phyloP scores from a whole-genome alignment of 306 rosid species.

The Citrullus amarus region DNA sequence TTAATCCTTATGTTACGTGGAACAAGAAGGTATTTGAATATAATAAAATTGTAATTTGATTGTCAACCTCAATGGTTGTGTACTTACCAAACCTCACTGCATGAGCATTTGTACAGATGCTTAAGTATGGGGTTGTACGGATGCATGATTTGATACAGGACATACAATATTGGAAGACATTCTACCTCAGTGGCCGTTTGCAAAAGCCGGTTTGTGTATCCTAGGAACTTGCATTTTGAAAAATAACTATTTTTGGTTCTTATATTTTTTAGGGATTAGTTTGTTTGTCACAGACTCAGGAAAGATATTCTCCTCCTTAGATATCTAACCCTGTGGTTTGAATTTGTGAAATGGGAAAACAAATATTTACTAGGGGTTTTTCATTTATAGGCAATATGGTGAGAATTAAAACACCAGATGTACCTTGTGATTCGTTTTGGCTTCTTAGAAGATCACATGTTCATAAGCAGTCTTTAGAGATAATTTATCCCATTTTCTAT shows the following conservation, averaged over 20 bases:
- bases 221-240: not conserved
- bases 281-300: not conserved
- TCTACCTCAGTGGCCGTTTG: constrained; percentile 87
- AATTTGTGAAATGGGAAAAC: not conserved
- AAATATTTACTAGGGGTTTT: too few species aligned
- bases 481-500: not conserved
- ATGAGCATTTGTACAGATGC: constrained; percentile 32
- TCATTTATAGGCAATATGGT: not conserved
- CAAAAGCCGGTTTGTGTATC: constrained; percentile 68
- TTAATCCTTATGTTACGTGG: constrained; percentile 85
- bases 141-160: constrained; percentile 70
- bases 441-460: not conserved
- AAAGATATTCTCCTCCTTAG: not conserved
- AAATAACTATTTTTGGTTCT: not conserved
- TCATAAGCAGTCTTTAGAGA: not conserved
- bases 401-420: not conserved
- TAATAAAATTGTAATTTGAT: not conserved
- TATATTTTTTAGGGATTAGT: not conserved
- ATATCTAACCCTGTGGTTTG: not conserved
- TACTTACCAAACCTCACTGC: not conserved
- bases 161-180: constrained; percentile 59
- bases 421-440: not conserved
- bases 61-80: not conserved
- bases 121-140: constrained; percentile 81
- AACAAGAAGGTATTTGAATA: constrained; percentile 48